Conservation (phyloP, 176 grass and related monocot genomes). For the Juncus inflexus region DNA sequence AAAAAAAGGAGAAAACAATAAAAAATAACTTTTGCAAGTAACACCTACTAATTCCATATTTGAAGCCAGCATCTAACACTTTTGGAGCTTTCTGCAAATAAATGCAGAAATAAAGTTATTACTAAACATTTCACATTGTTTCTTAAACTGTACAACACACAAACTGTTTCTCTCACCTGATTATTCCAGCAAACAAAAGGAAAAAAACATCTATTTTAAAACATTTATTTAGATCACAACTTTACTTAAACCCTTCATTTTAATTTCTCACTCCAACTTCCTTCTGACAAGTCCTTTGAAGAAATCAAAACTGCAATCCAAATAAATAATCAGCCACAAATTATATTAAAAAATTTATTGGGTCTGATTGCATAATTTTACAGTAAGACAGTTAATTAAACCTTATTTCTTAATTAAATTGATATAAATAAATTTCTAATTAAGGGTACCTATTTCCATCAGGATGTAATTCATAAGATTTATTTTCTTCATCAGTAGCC, state of each 20-base stretch:
- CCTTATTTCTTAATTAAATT: not conserved
- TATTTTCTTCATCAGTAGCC: constrained; percentile 49
- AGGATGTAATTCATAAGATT: constrained; percentile 76
- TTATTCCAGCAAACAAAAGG: not conserved
- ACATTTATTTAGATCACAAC: not conserved
- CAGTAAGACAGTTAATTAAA: not conserved
- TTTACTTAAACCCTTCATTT: not conserved
- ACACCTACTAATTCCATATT: too few relatives aligned
- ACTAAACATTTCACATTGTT: too few relatives aligned
- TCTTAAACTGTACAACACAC: too few relatives aligned
- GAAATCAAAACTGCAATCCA: constrained; percentile 81
- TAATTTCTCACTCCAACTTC: constrained; percentile 44
- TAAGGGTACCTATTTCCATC: constrained; percentile 76
- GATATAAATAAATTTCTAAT: constrained; percentile 7
- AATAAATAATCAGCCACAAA: constrained; percentile 11
- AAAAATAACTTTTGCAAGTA: too few relatives aligned
- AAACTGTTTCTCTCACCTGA: too few relatives aligned
- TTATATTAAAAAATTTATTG: not conserved
- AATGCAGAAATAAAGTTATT: too few relatives aligned
- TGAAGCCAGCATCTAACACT: too few relatives aligned
- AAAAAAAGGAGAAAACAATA: too few relatives aligned
- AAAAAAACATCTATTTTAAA: not conserved
- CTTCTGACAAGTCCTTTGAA: constrained; percentile 85
- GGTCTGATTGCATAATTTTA: not conserved
- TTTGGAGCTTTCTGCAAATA: too few relatives aligned